Evolutionary conservation across 2,329 filamentous ascomycete genomes (phyloP).

Genomic region (Mycogone perniciosa): DNA sequence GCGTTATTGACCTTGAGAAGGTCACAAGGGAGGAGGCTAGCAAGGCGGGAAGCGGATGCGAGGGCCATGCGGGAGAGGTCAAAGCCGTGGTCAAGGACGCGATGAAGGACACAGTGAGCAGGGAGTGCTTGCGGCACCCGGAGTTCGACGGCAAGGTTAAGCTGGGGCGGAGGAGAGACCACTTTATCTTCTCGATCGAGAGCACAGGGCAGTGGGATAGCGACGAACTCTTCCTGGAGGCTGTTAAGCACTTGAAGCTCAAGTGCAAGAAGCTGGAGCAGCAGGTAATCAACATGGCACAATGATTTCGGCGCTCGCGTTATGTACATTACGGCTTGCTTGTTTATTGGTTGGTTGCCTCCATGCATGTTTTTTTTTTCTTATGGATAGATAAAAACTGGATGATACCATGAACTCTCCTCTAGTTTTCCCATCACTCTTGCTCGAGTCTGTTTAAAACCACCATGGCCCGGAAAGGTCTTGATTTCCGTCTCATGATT

Average conservation of each 20-base stretch:
- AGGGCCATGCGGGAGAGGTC: slow-evolving; percentile 68
- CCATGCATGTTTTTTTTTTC: slow-evolving; percentile 10
- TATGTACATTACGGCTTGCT: slow-evolving; percentile 13
- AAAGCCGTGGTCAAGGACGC: slow-evolving; percentile 84
- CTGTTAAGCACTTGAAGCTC: slow-evolving; percentile 74
- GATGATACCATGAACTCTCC: slow-evolving; percentile 27
- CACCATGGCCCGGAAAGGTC: not conserved
- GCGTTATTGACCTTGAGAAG: slow-evolving; percentile 75
- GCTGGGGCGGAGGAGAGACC: slow-evolving; percentile 81
- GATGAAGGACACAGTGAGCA: slow-evolving; percentile 91
- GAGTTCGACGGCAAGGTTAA: slow-evolving; percentile 96
- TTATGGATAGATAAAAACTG: slow-evolving; percentile 24
- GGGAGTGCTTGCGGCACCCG: slow-evolving; percentile 83
- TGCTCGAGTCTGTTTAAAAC: not conserved
- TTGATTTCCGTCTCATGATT: not conserved
- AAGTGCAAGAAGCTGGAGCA: slow-evolving; percentile 73
- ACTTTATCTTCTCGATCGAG: slow-evolving; percentile 96
- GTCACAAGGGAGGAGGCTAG: slow-evolving; percentile 62
- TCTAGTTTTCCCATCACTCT: slow-evolving; percentile 8
- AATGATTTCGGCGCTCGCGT: slow-evolving; percentile 26
- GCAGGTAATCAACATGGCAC: slow-evolving; percentile 60
- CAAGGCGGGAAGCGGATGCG: slow-evolving; percentile 56
- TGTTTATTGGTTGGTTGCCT: slow-evolving; percentile 15
- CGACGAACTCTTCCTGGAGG: slow-evolving; percentile 87
- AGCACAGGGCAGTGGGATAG: slow-evolving; percentile 93